Evolutionary conservation across 495 filamentous ascomycete species (phyloP).

Genomic region (Hypomontagnella monticulosa): DNA sequence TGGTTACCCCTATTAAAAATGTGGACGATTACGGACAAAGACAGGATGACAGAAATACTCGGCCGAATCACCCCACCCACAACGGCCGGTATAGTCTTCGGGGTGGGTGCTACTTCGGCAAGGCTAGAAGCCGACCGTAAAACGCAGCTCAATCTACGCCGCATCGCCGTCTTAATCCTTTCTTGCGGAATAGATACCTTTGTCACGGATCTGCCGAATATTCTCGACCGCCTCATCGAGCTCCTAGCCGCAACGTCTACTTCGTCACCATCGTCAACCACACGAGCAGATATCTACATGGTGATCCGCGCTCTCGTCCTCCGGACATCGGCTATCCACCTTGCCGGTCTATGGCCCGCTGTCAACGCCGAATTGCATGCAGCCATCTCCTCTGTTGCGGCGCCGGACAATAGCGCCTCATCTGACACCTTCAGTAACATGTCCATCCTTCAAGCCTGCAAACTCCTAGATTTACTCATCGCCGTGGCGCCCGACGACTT

Average conservation of each 20-base stretch:
- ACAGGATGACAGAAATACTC: slow-evolving; percentile 83
- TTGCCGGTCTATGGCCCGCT: slow-evolving; percentile 87
- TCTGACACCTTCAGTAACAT: slow-evolving; percentile 78
- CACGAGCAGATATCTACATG: slow-evolving; percentile 89
- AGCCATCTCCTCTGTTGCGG: slow-evolving; percentile 79
- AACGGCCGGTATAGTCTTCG: slow-evolving; percentile 97
- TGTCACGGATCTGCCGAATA: slow-evolving; percentile 72
- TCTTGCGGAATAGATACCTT: slow-evolving; percentile 80
- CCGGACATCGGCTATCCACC: slow-evolving; percentile 76
- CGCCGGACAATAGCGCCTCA: slow-evolving; percentile 66
- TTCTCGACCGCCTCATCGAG: slow-evolving; percentile 88
- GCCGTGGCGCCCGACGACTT: slow-evolving; percentile 93
- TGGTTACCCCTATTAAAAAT: slow-evolving; percentile 88
- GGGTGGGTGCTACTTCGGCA: slow-evolving; percentile 94
- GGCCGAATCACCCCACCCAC: slow-evolving; percentile 82
- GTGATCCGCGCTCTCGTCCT: slow-evolving; percentile 83
- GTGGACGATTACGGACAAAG: slow-evolving; percentile 86
- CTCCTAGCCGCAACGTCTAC: slow-evolving; percentile 84
- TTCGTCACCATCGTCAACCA: slow-evolving; percentile 90
- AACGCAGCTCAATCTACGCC: slow-evolving; percentile 88
- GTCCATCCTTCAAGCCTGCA: slow-evolving; percentile 87
- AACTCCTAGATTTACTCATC: slow-evolving; percentile 86
- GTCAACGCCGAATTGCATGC: slow-evolving; percentile 87
- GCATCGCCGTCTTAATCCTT: slow-evolving; percentile 79
- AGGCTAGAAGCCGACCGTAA: slow-evolving; percentile 92